Conservation (phyloP, 2,329 filamentous ascomycete species). For the Zymoseptoria pseudotritici region DNA sequence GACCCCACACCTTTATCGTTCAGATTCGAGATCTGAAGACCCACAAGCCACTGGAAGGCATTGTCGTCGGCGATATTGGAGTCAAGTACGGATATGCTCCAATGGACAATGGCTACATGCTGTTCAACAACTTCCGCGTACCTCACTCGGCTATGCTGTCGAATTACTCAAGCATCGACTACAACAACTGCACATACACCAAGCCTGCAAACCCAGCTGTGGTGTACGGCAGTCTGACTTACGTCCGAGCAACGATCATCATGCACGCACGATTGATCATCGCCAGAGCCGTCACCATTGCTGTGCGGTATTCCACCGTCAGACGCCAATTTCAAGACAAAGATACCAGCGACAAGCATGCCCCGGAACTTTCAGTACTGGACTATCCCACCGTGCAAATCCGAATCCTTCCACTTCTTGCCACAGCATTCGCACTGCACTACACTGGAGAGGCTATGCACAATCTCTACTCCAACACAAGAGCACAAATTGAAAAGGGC, state of each 20-base stretch:
- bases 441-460: slow-evolving; percentile 46
- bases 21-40: slow-evolving; percentile 45
- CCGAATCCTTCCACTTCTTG: slow-evolving; percentile 46
- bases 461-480: slow-evolving; percentile 40
- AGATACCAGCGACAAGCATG: slow-evolving; percentile 32
- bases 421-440: slow-evolving; percentile 45
- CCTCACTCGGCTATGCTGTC: slow-evolving; percentile 44
- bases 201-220: slow-evolving; percentile 43
- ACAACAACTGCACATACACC: slow-evolving; percentile 39
- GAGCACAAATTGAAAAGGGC: slow-evolving; percentile 43
- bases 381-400: slow-evolving; percentile 51
- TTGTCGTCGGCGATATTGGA: slow-evolving; percentile 48
- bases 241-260: slow-evolving; percentile 41
- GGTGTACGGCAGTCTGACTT: slow-evolving; percentile 45
- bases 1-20: slow-evolving; percentile 47
- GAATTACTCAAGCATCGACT: slow-evolving; percentile 42
- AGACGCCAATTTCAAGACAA: slow-evolving; percentile 45
- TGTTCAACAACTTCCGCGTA: slow-evolving; percentile 43
- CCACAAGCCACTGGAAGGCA: slow-evolving; percentile 40
- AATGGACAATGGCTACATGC: slow-evolving; percentile 49
- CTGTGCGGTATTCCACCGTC: slow-evolving; percentile 44
- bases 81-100: slow-evolving; percentile 49
- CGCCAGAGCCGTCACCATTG: slow-evolving; percentile 47
- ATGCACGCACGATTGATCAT: slow-evolving; percentile 47
- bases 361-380: slow-evolving; percentile 41